A percentile compares a stretch with the other conserved stretches of the same genome.
Conservation (phyloP, 1,284 basidiomycete species). For the Tylopilus sp. region DNA sequence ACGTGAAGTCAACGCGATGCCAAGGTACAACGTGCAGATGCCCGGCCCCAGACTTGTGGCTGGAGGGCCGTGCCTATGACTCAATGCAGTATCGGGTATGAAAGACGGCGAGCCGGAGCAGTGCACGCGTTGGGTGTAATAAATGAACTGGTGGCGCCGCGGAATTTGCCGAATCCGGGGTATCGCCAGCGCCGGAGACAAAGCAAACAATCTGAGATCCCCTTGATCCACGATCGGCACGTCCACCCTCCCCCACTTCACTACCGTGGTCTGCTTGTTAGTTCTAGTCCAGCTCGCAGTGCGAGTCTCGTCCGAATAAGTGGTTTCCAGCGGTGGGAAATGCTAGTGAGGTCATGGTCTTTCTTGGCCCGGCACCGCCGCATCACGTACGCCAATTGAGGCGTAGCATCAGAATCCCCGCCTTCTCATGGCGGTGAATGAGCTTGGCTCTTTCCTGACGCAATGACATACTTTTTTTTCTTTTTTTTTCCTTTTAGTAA, state of each 20-base stretch:
- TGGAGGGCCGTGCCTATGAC: neutral
- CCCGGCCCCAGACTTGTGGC: neutral
- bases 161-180: constrained; percentile 34
- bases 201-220: constrained; percentile 35
- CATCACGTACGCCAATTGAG: constrained; percentile 10
- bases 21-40: neutral
- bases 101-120: constrained; percentile 15
- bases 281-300: neutral
- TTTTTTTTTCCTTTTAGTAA: constrained; percentile 19
- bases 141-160: constrained; percentile 2
- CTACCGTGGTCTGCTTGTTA: too few species aligned
- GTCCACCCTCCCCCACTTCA: too few species aligned
- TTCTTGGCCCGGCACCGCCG: constrained; percentile 17
- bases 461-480: constrained; percentile 14
- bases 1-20: neutral
- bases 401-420: neutral
- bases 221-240: constrained; percentile 14
- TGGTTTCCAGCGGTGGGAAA: neutral
- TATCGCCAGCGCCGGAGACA: constrained; percentile 31
- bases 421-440: constrained; percentile 12
- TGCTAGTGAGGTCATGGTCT: neutral
- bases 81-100: constrained; percentile 21
- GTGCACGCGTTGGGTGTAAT: constrained; percentile 2
- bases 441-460: constrained; percentile 1
- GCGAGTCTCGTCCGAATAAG: neutral